These are phyloP conservation scores for Stephania yunnanensis DNA, from an alignment of 164 flowering plant species.

Conservation along the genomic window DNA sequence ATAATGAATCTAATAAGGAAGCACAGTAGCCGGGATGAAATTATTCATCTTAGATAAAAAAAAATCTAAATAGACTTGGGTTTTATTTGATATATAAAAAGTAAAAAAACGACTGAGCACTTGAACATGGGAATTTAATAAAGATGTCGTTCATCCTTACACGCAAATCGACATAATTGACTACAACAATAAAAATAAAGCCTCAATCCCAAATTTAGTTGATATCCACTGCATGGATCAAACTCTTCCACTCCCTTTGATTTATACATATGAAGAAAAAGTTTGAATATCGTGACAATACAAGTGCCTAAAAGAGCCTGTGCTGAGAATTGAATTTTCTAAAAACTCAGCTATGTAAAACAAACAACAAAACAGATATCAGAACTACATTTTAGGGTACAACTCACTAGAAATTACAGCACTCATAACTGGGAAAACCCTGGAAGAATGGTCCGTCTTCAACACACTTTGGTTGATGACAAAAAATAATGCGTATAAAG, in stretches of 20 bases:
- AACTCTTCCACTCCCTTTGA: background rate
- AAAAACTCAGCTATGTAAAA: background rate
- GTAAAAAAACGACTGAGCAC: no score
- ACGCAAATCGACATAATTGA: no score
- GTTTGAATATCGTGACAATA: background rate
- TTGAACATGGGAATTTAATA: no score
- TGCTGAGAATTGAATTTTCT: background rate
- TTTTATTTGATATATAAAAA: no score
- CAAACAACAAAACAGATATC: conserved; percentile 3
- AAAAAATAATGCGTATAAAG: background rate
- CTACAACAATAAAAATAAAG: no score
- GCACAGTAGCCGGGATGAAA: no score
- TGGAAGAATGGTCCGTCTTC: background rate
- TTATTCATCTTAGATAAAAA: no score
- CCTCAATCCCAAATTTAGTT: no score
- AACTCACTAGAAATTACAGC: background rate
- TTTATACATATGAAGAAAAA: background rate
- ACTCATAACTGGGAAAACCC: background rate
- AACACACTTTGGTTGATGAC: background rate
- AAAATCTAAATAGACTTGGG: no score
- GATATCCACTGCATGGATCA: no score
- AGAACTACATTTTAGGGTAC: background rate
- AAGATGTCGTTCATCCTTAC: no score
- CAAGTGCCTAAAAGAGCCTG: background rate
- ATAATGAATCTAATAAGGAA: no score